Base-by-base conservation (phyloP, 1,284 basidiomycete species). In the Ustilago crameri region DNA sequence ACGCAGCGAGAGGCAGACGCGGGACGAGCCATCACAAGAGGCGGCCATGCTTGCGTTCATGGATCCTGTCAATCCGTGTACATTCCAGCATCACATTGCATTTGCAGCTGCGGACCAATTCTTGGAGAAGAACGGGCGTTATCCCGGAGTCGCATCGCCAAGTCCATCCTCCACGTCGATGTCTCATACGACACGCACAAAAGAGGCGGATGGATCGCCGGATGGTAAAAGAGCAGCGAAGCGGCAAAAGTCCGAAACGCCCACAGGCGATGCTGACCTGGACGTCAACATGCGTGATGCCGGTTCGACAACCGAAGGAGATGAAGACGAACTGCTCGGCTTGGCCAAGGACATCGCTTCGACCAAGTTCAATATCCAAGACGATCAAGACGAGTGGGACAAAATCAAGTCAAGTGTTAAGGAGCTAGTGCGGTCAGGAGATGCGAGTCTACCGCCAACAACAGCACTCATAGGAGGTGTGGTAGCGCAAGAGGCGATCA, bases 401-500 rank as follows among this genome's bases (percentile, higher is more conserved):
- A 88, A 88, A 50, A 85, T 92, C 42, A 85, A 86, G 15, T 85
- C 90, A 35, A 88, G 89, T 22, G 85, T 91, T 10, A 90, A 89
- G 47, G 95, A 98, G 83, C 84, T 95, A 92, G 68, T 76, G 1
- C 90, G 95, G 17, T 88, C 93, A 1, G 93, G 92, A 2, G 67
- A 76, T 37, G 62, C 92, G 1, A 93, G 95, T 74, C 85, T 98
- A 1, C 94, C 95, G 0, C 95, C 93, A 69, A 95, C 91, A 0
- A 92, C 96, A 0, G 94, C 94, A 0, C 89, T 98, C 79, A 85
- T 98, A 2, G 96, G 96, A 15, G 96, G 95, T 0, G 84, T 98
- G 18, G 91, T 95, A 24, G 93, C 93, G n/a, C 96, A 98, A 78
- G 96, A 98, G 84, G 90, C 90, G 8, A 98, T 98, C 88, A 98